These are phyloP conservation scores for Lenwebbia sp. DNA, from an alignment of 345 rosid species.

Conservation along the genomic window DNA sequence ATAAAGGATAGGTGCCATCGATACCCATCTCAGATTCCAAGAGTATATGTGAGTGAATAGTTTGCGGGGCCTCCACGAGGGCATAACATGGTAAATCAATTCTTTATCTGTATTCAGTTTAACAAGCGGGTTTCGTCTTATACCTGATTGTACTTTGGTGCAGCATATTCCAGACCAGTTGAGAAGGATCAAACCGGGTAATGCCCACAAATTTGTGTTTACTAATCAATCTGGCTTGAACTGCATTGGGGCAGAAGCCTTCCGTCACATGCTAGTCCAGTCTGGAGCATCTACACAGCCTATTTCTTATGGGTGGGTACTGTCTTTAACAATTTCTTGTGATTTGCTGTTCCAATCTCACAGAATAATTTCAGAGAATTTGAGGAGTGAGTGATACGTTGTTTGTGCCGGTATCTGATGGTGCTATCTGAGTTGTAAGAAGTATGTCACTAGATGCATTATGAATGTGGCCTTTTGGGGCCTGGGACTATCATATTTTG, in stretches of 20 bases:
- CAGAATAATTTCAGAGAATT: neutral
- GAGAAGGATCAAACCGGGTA: conserved; percentile 32
- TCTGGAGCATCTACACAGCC: conserved; percentile 60
- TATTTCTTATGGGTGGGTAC: conserved; percentile 64
- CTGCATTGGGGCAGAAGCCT: conserved; percentile 44
- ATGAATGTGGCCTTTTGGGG: neutral
- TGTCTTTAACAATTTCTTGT: neutral
- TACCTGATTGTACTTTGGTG: conserved; percentile 18
- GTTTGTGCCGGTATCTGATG: neutral
- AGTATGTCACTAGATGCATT: neutral
- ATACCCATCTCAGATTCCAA: conserved; percentile 48
- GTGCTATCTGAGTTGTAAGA: neutral
- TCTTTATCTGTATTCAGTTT: neutral
- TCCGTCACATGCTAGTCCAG: conserved; percentile 41
- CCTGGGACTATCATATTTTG: neutral
- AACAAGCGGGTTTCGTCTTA: neutral
- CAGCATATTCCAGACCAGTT: conserved; percentile 24
- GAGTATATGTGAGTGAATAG: conserved; percentile 59
- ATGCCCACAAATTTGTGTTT: conserved; percentile 53
- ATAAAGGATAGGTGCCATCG: conserved; percentile 43
- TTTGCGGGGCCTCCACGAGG: conserved; percentile 42
- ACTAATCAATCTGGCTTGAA: conserved; percentile 35
- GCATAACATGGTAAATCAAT: conserved; percentile 36
- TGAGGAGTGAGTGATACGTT: neutral
- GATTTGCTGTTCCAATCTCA: neutral